phyloP scores from a whole-genome alignment of 768 basidiomycete genomes.

The Hygrophoropsis aurantiaca region DNA sequence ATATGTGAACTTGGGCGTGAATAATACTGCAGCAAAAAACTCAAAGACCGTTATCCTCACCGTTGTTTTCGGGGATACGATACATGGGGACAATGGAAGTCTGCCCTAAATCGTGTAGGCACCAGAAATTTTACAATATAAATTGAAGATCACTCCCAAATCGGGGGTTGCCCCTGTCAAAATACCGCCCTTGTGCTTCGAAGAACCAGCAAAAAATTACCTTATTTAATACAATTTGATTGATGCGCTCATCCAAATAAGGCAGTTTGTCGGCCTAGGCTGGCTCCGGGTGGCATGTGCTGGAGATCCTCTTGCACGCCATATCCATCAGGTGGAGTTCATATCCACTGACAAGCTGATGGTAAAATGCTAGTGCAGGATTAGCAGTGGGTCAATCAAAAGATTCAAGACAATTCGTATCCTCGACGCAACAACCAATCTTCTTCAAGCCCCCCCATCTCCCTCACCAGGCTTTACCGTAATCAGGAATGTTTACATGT shows the following conservation, averaged over 20 bases:
- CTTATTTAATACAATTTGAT: slow-evolving; percentile 22
- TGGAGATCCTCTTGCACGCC: slow-evolving; percentile 13
- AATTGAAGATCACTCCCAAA: slow-evolving; percentile 29
- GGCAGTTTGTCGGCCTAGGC: slow-evolving; percentile 27
- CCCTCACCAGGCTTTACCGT: slow-evolving; percentile 23
- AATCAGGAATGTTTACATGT: slow-evolving; percentile 34
- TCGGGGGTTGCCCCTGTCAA: slow-evolving; percentile 17
- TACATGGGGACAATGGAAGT: slow-evolving; percentile 1
- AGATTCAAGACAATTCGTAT: too few species aligned
- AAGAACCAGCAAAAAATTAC: slow-evolving; percentile 19
- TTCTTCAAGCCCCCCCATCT: slow-evolving; percentile 25
- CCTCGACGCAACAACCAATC: not conserved
- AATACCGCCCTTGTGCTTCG: slow-evolving; percentile 15
- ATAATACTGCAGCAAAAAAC: too few species aligned
- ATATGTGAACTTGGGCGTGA: not conserved
- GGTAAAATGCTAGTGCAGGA: slow-evolving; percentile 1
- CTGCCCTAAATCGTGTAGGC: slow-evolving; percentile 10
- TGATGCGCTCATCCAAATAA: slow-evolving; percentile 20
- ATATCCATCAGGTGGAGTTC: slow-evolving; percentile 12
- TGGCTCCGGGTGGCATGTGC: slow-evolving; percentile 16
- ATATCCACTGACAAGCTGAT: slow-evolving; percentile 27
- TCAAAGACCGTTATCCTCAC: too few species aligned
- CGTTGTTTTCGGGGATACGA: too few species aligned
- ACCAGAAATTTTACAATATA: slow-evolving; percentile 1
- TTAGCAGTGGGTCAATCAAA: too few species aligned